Evolutionary conservation across 805 yeast species (phyloP).

Genomic region (Brettanomyces custersianus): DNA sequence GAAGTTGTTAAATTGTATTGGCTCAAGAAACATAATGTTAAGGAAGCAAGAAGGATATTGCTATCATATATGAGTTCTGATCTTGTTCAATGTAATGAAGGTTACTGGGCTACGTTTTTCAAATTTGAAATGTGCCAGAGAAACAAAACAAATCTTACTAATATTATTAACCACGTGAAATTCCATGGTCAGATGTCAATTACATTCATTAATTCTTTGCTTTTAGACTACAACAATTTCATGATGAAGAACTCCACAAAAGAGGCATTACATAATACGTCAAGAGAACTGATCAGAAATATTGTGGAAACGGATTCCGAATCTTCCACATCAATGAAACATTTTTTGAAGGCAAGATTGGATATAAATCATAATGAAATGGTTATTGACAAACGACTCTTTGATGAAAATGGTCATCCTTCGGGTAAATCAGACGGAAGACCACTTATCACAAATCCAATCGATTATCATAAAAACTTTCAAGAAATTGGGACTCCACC

Average conservation of each 20-base stretch:
- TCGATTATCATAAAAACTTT: slow-evolving; percentile 17
- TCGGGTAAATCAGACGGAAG: slow-evolving; percentile 27
- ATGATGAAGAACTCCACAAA: slow-evolving; percentile 20
- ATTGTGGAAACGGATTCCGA: slow-evolving; percentile 24
- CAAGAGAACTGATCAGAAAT: slow-evolving; percentile 18
- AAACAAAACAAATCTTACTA: slow-evolving; percentile 36
- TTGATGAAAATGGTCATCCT: slow-evolving; percentile 29
- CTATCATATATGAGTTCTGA: slow-evolving; percentile 19
- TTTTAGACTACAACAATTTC: slow-evolving; percentile 30
- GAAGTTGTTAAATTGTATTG: slow-evolving; percentile 20
- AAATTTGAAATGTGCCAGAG: slow-evolving; percentile 40
- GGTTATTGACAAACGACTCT: slow-evolving; percentile 18
- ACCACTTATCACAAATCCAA: slow-evolving; percentile 35
- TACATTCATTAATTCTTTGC: slow-evolving; percentile 32
- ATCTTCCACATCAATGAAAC: slow-evolving; percentile 24
- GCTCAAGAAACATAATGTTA: slow-evolving; percentile 14
- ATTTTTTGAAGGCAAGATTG: slow-evolving; percentile 23
- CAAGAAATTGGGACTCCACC: slow-evolving; percentile 15
- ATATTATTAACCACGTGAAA: slow-evolving; percentile 37
- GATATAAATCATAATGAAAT: slow-evolving; percentile 23
- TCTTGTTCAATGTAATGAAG: slow-evolving; percentile 29
- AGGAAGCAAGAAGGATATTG: slow-evolving; percentile 19
- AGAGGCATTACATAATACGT: slow-evolving; percentile 12
- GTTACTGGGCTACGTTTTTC: slow-evolving; percentile 52
- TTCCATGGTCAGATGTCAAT: slow-evolving; percentile 40